Evolutionary conservation across 768 basidiomycete species (phyloP).

Genomic region (Lentinula edodes): DNA sequence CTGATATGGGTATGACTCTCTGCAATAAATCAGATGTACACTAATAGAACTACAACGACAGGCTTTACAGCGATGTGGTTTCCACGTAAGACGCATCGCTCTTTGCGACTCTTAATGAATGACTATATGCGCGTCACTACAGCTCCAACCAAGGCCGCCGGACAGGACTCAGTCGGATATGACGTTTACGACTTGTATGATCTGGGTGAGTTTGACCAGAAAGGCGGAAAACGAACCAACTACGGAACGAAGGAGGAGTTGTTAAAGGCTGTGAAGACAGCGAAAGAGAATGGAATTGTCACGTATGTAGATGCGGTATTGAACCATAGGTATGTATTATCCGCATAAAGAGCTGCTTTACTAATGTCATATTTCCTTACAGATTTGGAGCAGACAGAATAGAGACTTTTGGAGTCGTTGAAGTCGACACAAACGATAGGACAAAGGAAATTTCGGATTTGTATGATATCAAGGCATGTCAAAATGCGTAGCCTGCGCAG

Average conservation of each 20-base stretch:
- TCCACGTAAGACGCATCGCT: slow-evolving; percentile 13
- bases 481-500: slow-evolving; percentile 2
- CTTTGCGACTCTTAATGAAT: background rate
- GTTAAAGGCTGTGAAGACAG: slow-evolving; percentile 40
- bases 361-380: background rate
- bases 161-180: slow-evolving; percentile 18
- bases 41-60: no score
- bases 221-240: slow-evolving; percentile 45
- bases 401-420: slow-evolving; percentile 52
- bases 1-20: slow-evolving; percentile 11
- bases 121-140: background rate
- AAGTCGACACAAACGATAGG: slow-evolving; percentile 41
- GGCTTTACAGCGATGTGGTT: slow-evolving; percentile 17
- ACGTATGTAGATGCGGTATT: slow-evolving; percentile 62
- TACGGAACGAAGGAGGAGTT: slow-evolving; percentile 72
- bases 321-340: slow-evolving; percentile 36
- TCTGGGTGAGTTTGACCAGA: slow-evolving; percentile 57
- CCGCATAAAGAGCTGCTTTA: background rate
- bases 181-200: slow-evolving; percentile 43
- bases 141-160: slow-evolving; percentile 21
- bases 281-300: slow-evolving; percentile 47
- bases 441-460: slow-evolving; percentile 23
- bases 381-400: slow-evolving; percentile 57
- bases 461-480: slow-evolving; percentile 14
- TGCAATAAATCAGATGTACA: no score